These are phyloP conservation scores for Trametes cinnabarina DNA, from an alignment of 768 basidiomycete genomes.

Conservation along the genomic window DNA sequence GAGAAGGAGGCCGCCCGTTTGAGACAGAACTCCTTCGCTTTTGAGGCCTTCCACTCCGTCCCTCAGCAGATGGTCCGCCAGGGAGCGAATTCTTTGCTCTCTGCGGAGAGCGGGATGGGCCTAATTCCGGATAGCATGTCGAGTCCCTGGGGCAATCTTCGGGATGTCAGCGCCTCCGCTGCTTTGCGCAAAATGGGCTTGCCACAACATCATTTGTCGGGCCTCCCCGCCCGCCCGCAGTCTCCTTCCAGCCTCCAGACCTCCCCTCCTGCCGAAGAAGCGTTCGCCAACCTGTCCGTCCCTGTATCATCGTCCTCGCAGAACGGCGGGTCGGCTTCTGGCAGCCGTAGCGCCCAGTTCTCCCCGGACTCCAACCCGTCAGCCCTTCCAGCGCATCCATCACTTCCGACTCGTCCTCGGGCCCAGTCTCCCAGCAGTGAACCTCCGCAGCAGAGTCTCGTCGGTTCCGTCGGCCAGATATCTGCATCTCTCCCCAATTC, in stretches of 20 bases:
- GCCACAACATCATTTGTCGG: slow-evolving; percentile 20
- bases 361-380: slow-evolving; percentile 28
- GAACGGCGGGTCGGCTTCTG: slow-evolving; percentile 19
- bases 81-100: slow-evolving; percentile 31
- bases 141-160: slow-evolving; percentile 26
- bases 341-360: slow-evolving; percentile 26
- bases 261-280: slow-evolving; percentile 28
- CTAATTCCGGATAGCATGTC: slow-evolving; percentile 17
- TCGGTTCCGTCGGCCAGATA: neutral
- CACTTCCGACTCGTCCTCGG: slow-evolving; percentile 30
- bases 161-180: slow-evolving; percentile 27
- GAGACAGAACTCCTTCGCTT: slow-evolving; percentile 48
- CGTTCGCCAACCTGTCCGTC: slow-evolving; percentile 1
- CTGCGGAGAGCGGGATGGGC: slow-evolving; percentile 29
- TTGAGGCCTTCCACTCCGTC: slow-evolving; percentile 78
- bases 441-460: slow-evolving; percentile 10
- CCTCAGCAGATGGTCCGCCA: slow-evolving; percentile 38
- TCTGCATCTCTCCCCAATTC: slow-evolving; percentile 37
- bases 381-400: slow-evolving; percentile 27
- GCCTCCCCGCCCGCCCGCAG: slow-evolving; percentile 24
- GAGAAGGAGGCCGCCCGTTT: slow-evolving; percentile 51
- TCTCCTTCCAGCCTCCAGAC: slow-evolving; percentile 23
- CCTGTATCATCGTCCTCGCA: slow-evolving; percentile 16
- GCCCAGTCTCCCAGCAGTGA: slow-evolving; percentile 27
- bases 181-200: slow-evolving; percentile 29